These are phyloP conservation scores for Phaeoacremonium minimum DNA, from an alignment of 2,329 filamentous ascomycete genomes.

Conservation along the genomic window DNA sequence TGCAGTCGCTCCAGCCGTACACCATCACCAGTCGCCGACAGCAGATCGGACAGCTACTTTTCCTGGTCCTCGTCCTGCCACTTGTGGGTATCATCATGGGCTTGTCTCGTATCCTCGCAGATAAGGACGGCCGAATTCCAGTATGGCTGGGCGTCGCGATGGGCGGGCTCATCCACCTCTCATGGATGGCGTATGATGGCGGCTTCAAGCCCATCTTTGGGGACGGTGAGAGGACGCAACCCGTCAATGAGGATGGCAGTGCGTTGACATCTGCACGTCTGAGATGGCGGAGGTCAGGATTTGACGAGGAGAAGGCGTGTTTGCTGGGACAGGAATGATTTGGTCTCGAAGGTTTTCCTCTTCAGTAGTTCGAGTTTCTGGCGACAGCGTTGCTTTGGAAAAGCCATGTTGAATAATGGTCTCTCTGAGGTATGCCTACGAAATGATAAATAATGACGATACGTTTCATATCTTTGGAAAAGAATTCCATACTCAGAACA, in stretches of 20 bases:
- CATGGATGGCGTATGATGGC: constrained; percentile 41
- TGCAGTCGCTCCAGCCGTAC: constrained; percentile 67
- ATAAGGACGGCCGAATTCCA: constrained; percentile 64
- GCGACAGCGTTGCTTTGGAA: too few relatives aligned
- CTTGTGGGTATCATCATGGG: constrained; percentile 54
- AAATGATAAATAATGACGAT: too few relatives aligned
- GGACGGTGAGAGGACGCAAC: constrained; percentile 78
- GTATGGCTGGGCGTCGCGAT: constrained; percentile 56
- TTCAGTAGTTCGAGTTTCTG: too few relatives aligned
- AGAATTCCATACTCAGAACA: too few relatives aligned
- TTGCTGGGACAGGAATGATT: neutral
- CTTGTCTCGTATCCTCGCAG: constrained; percentile 45
- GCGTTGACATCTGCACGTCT: too few relatives aligned
- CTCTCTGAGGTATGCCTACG: too few relatives aligned
- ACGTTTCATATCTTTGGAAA: too few relatives aligned
- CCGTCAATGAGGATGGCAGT: too few relatives aligned
- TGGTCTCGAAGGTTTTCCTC: too few relatives aligned
- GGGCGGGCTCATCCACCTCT: constrained; percentile 44
- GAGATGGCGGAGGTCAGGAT: constrained; percentile 2
- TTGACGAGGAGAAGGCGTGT: constrained; percentile 9
- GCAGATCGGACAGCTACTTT: constrained; percentile 56
- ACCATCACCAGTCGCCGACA: constrained; percentile 64
- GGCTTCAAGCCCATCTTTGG: constrained; percentile 64
- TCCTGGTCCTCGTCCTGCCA: constrained; percentile 51
- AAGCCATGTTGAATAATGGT: too few relatives aligned